Evolutionary conservation across 2,329 filamentous ascomycete genomes (phyloP).

Genomic region (Talaromyces amestolkiae): DNA sequence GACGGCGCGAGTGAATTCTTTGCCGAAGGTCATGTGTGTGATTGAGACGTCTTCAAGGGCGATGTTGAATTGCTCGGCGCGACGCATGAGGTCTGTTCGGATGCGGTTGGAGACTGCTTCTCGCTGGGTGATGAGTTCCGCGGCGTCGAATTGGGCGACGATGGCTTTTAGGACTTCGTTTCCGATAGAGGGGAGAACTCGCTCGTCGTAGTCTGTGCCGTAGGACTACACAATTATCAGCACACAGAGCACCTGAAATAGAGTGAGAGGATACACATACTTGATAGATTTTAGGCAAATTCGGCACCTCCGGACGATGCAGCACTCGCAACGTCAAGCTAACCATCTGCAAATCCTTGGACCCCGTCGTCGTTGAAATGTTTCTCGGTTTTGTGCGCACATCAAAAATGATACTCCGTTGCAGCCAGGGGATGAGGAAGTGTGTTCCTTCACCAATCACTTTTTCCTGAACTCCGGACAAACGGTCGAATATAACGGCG

Average conservation of each 20-base stretch:
- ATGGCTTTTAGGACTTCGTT: constrained; percentile 99
- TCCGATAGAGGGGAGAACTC: constrained; percentile 95
- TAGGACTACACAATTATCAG: constrained; percentile 66
- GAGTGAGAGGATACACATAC: constrained; percentile 51
- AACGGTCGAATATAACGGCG: constrained; percentile 95
- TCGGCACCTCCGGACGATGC: constrained; percentile 89
- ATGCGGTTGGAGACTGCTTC: constrained; percentile 96
- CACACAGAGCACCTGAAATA: not conserved
- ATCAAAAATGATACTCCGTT: constrained; percentile 92
- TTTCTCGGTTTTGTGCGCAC: constrained; percentile 96
- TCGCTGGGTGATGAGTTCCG: constrained; percentile 97
- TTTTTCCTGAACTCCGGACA: constrained; percentile 86
- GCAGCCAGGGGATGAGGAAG: constrained; percentile 93
- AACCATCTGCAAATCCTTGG: constrained; percentile 99
- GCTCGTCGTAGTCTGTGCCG: constrained; percentile 96
- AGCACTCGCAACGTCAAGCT: constrained; percentile 94
- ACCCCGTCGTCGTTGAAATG: constrained; percentile 94
- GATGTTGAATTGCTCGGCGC: constrained; percentile 97
- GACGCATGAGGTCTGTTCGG: constrained; percentile 84
- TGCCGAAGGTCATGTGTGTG: constrained; percentile 99
- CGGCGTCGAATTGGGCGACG: constrained; percentile 97
- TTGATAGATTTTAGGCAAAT: constrained; percentile 97
- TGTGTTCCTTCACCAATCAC: constrained; percentile 97
- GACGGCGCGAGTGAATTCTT: constrained; percentile 97
- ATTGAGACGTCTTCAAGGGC: constrained; percentile 98